Evolutionary conservation across 2,329 filamentous ascomycete species (phyloP), one percentile per base, ranked within the genome.

Genomic region (Colletotrichum truncatum): DNA sequence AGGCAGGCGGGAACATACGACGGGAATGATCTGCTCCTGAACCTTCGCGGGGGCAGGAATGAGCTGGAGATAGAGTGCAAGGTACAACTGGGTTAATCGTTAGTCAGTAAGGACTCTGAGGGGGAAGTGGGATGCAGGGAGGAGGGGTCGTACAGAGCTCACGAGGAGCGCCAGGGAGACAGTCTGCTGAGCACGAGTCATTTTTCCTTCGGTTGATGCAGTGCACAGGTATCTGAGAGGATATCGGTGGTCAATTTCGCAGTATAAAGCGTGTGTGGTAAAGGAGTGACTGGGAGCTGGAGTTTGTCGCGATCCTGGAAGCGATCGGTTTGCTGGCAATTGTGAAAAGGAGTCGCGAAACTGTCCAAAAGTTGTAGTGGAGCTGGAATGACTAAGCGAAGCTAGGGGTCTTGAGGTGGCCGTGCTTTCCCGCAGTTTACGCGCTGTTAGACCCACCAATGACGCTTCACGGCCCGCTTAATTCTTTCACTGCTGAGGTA

Each of bases 101-200:
- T 14, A 16, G 36, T 75, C 68, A 73, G 72, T 25, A 46, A n/a
- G 16, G 6, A 32, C 23, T n/a, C 18, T 6, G 11, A 16, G 12
- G 18, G 14, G 12, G 25, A 58, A 23, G 43, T 32, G 51, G 41
- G 14, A 46, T 30, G 21, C 28, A 56, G 36, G 51, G 43, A 43
- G 28, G 23, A 51, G 54, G 52, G 51, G 55, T 60, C 88, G 73
- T 90, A 98, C 94, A 36, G 94, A 97, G 73, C 93, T 93, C 80
- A 96, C 87, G 72, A 98, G 87, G 74, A 98, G 89, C 74, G 89
- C 91, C 74, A 97, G 86, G 67, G 94, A 97, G 76, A 98, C 90
- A 70, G 93, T 95, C 81, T 98, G 94, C 78, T 93, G 91, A 21
- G 96, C 96, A 81, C 94, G 93, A 71, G 96, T 97, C 96, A 98